phyloP scores from a whole-genome alignment of 768 basidiomycete genomes.

The Stropharia rugosoannulata region DNA sequence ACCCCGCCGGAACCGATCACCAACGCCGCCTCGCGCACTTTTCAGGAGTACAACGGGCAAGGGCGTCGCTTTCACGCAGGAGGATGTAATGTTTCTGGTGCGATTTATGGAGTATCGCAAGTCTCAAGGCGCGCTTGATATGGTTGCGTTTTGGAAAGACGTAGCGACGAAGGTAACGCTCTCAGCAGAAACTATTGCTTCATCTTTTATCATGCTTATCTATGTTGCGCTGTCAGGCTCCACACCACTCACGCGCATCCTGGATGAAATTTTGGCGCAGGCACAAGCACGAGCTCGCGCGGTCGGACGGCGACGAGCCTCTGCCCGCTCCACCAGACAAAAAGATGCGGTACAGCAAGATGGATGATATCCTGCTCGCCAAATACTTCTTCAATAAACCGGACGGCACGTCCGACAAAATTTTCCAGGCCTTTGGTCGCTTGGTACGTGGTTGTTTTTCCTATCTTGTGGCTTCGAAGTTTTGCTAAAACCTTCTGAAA shows the following conservation, averaged over 20 bases:
- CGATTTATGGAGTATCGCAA: slow-evolving; percentile 72
- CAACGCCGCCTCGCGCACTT: slow-evolving; percentile 77
- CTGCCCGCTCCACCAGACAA: slow-evolving; percentile 79
- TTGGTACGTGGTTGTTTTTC: slow-evolving; percentile 40
- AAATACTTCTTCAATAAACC: slow-evolving; percentile 71
- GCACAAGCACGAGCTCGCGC: slow-evolving; percentile 81
- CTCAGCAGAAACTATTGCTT: neutral
- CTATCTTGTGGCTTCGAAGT: slow-evolving; percentile 1
- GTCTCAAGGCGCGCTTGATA: slow-evolving; percentile 40
- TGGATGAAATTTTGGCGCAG: slow-evolving; percentile 95
- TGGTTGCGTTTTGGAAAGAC: slow-evolving; percentile 35
- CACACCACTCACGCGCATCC: slow-evolving; percentile 87
- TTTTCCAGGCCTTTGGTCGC: slow-evolving; percentile 80
- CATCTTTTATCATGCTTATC: neutral
- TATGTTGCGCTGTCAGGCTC: slow-evolving; percentile 50
- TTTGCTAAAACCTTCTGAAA: neutral
- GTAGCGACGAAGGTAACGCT: slow-evolving; percentile 26
- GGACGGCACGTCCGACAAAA: slow-evolving; percentile 79
- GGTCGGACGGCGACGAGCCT: slow-evolving; percentile 64
- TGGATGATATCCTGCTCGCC: slow-evolving; percentile 79
- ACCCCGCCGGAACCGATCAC: slow-evolving; percentile 60
- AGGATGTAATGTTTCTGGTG: slow-evolving; percentile 76
- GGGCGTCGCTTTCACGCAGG: slow-evolving; percentile 85
- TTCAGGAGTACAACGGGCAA: slow-evolving; percentile 88
- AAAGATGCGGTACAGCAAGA: slow-evolving; percentile 82